These are phyloP conservation scores for Xanthoconium purpureum DNA, from an alignment of 768 basidiomycete genomes.

Conservation along the genomic window DNA sequence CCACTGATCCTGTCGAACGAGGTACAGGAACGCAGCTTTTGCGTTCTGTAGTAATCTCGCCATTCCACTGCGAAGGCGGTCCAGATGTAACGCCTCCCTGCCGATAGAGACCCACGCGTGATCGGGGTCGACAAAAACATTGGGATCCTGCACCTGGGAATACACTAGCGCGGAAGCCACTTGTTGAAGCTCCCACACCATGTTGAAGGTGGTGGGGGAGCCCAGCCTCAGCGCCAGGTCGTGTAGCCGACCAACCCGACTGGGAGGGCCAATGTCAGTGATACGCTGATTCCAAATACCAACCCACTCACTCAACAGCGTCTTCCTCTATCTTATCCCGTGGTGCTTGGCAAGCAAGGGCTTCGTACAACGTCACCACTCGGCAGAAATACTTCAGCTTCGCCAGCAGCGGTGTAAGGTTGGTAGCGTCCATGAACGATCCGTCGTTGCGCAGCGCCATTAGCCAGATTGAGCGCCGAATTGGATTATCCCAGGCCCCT, in stretches of 20 bases:
- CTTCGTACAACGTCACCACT: neutral
- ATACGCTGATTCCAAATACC: no score
- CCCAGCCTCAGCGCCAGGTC: neutral
- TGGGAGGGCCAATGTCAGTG: no score
- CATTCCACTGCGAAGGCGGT: neutral
- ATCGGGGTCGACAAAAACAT: neutral
- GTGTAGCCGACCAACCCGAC: neutral
- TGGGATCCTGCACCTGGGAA: slow-evolving; percentile 1
- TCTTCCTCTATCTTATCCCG: neutral
- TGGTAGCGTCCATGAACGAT: neutral
- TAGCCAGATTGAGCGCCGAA: slow-evolving; percentile 1
- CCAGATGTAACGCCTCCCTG: neutral
- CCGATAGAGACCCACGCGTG: slow-evolving; percentile 1
- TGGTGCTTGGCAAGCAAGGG: neutral
- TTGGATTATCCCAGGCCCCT: neutral
- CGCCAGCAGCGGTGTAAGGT: neutral
- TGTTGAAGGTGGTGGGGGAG: neutral
- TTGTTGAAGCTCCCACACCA: slow-evolving; percentile 11
- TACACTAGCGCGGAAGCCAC: neutral
- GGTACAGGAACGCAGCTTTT: neutral
- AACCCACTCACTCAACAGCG: neutral
- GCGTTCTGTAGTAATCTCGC: neutral
- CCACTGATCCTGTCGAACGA: no score
- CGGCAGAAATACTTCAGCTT: slow-evolving; percentile 7
- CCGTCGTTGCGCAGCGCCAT: neutral